Evolutionary conservation across 805 yeast species (phyloP).

Genomic region (Yamadazyma philogaea): DNA sequence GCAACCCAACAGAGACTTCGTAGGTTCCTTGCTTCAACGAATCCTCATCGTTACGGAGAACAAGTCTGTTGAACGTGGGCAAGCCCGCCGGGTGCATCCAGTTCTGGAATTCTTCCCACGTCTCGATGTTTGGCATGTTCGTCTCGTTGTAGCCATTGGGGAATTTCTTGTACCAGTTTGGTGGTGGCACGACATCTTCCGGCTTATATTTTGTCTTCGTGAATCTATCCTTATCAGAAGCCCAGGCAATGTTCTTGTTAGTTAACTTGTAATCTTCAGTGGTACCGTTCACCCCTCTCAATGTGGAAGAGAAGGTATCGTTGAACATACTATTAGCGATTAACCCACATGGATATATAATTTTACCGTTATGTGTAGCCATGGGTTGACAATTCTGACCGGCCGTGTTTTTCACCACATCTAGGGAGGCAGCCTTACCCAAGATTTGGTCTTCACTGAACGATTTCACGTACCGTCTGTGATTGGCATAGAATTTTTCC

Average conservation of each 20-base stretch:
- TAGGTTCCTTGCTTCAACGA: constrained; percentile 56
- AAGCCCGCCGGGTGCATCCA: constrained; percentile 46
- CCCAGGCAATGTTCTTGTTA: constrained; percentile 41
- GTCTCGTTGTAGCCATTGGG: constrained; percentile 43
- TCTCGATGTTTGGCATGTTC: constrained; percentile 42
- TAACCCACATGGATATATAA: constrained; percentile 76
- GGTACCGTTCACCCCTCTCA: constrained; percentile 38
- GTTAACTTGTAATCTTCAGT: constrained; percentile 31
- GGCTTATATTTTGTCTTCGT: constrained; percentile 39
- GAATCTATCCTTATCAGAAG: constrained; percentile 35
- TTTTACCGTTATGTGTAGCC: constrained; percentile 43
- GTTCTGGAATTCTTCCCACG: constrained; percentile 44
- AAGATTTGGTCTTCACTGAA: constrained; percentile 42
- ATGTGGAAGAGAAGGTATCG: constrained; percentile 52
- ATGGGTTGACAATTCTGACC: constrained; percentile 47
- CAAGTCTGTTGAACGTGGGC: constrained; percentile 46
- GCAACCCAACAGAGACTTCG: constrained; percentile 63
- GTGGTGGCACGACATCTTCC: constrained; percentile 42
- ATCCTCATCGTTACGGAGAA: constrained; percentile 59
- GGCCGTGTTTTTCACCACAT: constrained; percentile 35
- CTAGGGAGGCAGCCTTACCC: constrained; percentile 36
- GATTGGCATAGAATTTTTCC: constrained; percentile 42
- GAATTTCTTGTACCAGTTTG: constrained; percentile 42
- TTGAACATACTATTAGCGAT: constrained; percentile 80
- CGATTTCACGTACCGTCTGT: constrained; percentile 43